phyloP scores from a whole-genome alignment of 495 filamentous ascomycete species.

The Aspergillus saccharolyticus region DNA sequence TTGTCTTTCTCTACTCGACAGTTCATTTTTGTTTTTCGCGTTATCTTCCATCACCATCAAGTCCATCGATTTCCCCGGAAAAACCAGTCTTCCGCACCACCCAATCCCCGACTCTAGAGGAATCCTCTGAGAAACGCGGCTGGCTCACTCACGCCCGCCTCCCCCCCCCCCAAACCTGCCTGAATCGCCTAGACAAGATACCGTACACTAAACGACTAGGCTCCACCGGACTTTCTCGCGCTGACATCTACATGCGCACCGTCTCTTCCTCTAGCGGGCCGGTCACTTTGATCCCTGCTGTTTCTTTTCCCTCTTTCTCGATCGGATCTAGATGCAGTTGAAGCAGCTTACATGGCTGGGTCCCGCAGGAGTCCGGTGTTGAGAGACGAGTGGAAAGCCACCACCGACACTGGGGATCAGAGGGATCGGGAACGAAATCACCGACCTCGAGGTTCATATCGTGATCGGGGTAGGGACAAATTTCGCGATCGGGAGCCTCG shows the following conservation, averaged over 20 bases:
- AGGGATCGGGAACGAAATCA: constrained; percentile 31
- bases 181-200: constrained; percentile 10
- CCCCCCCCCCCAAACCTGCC: too few relatives aligned
- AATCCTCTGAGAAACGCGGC: constrained; percentile 30
- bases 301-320: constrained; percentile 8
- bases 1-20: neutral
- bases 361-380: constrained; percentile 53
- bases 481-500: constrained; percentile 32
- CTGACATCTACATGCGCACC: constrained; percentile 13
- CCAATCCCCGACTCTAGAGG: constrained; percentile 24
- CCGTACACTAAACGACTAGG: constrained; percentile 6
- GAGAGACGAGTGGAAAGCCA: constrained; percentile 54
- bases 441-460: constrained; percentile 37
- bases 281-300: constrained; percentile 9
- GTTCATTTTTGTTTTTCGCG: neutral
- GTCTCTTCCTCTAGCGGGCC: constrained; percentile 10
- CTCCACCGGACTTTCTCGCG: constrained; percentile 18
- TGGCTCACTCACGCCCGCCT: constrained; percentile 21
- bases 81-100: constrained; percentile 35
- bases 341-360: constrained; percentile 49
- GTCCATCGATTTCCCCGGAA: constrained; percentile 28
- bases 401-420: constrained; percentile 38
- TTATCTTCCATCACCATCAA: neutral
- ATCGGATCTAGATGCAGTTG: constrained; percentile 39
- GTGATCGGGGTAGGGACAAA: constrained; percentile 34